A percentile compares a stretch with the other conserved stretches of the same genome.
phyloP scores from a whole-genome alignment of 1,139 yeast species.

The Debaryomyces udenii region DNA sequence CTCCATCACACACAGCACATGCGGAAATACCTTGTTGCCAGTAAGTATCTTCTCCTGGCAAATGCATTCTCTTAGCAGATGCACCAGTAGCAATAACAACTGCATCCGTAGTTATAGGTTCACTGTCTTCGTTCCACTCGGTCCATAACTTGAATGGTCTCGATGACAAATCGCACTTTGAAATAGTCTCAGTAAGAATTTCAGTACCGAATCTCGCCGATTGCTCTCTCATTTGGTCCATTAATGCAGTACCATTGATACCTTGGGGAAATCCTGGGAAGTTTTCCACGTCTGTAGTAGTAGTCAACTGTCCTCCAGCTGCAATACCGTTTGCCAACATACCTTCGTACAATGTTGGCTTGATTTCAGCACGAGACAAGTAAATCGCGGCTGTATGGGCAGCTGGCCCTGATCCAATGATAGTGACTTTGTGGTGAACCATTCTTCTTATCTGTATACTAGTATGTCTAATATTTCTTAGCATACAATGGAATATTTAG shows the following conservation, averaged over 20 bases:
- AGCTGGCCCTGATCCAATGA: constrained; percentile 98
- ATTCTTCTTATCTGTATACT: constrained; percentile 40
- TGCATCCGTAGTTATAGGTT: constrained; percentile 90
- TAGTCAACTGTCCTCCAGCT: constrained; percentile 98
- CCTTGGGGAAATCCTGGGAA: constrained; percentile 98
- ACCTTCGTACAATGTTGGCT: constrained; percentile 93
- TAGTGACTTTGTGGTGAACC: constrained; percentile 88
- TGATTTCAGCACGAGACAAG: constrained; percentile 92
- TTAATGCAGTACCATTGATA: constrained; percentile 81
- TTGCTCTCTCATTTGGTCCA: constrained; percentile 94
- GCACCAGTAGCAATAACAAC: constrained; percentile 96
- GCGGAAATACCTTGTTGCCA: constrained; percentile 99
- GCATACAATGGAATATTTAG: constrained; percentile 4
- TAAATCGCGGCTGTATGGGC: constrained; percentile 99
- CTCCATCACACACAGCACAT: constrained; percentile 99
- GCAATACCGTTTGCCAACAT: constrained; percentile 97
- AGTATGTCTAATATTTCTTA: not conserved
- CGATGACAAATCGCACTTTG: constrained; percentile 83
- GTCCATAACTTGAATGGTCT: constrained; percentile 97
- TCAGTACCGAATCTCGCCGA: constrained; percentile 87
- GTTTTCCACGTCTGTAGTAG: constrained; percentile 96
- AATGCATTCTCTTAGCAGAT: constrained; percentile 87
- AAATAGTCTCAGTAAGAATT: constrained; percentile 89
- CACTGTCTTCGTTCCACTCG: constrained; percentile 87
- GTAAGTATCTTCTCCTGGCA: constrained; percentile 96